Evolutionary conservation across 1,284 basidiomycete genomes (phyloP).

Genomic region (Cryptococcus sp.): DNA sequence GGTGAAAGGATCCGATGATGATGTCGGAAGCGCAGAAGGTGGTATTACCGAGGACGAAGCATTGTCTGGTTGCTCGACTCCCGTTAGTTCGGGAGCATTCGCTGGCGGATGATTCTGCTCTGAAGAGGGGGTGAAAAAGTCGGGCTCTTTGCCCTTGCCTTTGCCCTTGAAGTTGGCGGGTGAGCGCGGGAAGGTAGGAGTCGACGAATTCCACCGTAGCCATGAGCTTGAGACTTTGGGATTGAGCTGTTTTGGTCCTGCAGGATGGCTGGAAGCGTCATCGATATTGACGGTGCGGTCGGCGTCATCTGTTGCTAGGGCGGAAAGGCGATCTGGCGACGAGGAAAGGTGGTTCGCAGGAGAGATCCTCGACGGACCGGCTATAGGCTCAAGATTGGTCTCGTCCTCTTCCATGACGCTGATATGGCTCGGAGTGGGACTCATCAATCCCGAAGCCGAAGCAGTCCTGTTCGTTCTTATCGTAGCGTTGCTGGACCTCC

Average conservation of each 20-base stretch:
- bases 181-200: constrained; percentile 39
- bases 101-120: too few species aligned
- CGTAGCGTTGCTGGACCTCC: constrained; percentile 39
- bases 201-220: constrained; percentile 43
- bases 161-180: constrained; percentile 9
- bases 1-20: too few species aligned
- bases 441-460: constrained; percentile 13
- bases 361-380: constrained; percentile 1
- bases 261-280: constrained; percentile 16
- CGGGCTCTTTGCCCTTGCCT: constrained; percentile 40
- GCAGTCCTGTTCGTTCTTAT: constrained; percentile 26
- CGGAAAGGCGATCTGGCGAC: not conserved
- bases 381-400: constrained; percentile 5
- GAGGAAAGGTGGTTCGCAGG: not conserved
- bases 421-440: constrained; percentile 9
- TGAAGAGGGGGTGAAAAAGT: not conserved
- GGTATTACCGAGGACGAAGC: too few species aligned
- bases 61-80: too few species aligned
- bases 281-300: constrained; percentile 2
- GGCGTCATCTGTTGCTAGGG: not conserved
- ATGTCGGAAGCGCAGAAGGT: too few species aligned
- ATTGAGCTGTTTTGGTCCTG: constrained; percentile 13
- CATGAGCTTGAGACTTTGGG: constrained; percentile 43
- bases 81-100: too few species aligned
- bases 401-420: constrained; percentile 32